Evolutionary conservation across 345 rosid genomes (phyloP).

Genomic region (Gossypium bickii): DNA sequence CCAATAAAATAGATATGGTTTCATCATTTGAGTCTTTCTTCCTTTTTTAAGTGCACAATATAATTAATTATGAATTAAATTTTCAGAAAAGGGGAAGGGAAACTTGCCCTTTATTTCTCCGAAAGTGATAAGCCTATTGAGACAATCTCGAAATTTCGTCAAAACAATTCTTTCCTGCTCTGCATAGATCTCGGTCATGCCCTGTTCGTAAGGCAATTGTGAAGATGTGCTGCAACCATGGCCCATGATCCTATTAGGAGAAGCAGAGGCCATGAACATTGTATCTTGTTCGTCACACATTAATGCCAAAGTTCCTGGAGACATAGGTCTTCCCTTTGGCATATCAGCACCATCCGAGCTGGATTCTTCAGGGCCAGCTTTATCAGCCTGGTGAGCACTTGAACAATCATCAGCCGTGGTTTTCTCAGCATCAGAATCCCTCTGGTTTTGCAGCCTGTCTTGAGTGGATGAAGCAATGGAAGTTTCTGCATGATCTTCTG

Average conservation of each 20-base stretch:
- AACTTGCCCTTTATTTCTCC: constrained; percentile 83
- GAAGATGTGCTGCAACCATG: constrained; percentile 46
- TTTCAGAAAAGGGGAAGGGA: constrained; percentile 8
- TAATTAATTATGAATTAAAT: neutral
- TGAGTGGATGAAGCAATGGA: constrained; percentile 50
- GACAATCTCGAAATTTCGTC: constrained; percentile 81
- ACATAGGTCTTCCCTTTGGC: constrained; percentile 73
- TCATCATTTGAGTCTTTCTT: neutral
- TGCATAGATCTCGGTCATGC: constrained; percentile 56
- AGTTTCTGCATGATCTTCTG: constrained; percentile 39
- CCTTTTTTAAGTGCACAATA: neutral
- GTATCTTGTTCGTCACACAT: constrained; percentile 98
- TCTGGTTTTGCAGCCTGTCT: constrained; percentile 46
- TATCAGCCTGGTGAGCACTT: constrained; percentile 51
- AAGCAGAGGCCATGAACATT: constrained; percentile 65
- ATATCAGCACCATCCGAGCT: constrained; percentile 51
- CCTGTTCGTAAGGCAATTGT: constrained; percentile 46
- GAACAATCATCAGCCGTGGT: constrained; percentile 45
- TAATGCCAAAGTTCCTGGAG: constrained; percentile 96
- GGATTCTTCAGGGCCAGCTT: constrained; percentile 43
- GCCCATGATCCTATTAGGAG: constrained; percentile 51
- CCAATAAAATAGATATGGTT: neutral
- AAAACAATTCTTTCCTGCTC: constrained; percentile 85
- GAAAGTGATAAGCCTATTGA: constrained; percentile 70
- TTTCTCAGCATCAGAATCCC: constrained; percentile 43